These are phyloP conservation scores for Diutina siamensis DNA, from an alignment of 1,139 yeast species.

Conservation along the genomic window DNA sequence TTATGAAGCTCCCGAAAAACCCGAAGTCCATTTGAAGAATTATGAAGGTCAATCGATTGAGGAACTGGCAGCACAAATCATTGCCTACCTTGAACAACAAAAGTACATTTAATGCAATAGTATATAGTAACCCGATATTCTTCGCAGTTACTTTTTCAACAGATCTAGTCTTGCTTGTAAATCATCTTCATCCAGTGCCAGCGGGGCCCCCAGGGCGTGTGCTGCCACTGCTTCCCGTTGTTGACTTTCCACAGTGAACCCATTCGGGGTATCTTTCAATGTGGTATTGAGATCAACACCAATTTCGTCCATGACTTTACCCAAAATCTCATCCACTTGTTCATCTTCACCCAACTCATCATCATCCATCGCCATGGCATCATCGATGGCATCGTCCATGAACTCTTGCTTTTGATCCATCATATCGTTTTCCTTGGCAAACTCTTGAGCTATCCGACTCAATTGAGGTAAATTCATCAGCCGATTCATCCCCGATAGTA, in stretches of 20 bases:
- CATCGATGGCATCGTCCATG: constrained; percentile 97
- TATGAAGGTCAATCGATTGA: constrained; percentile 57
- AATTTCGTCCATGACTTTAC: constrained; percentile 87
- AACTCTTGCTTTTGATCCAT: constrained; percentile 99
- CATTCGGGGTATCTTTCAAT: constrained; percentile 59
- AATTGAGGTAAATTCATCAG: constrained; percentile 86
- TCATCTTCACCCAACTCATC: constrained; percentile 60
- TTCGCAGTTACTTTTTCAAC: constrained; percentile 47
- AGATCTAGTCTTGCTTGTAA: constrained; percentile 82
- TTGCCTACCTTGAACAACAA: constrained; percentile 52
- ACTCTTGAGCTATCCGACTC: constrained; percentile 86
- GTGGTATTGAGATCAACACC: constrained; percentile 75
- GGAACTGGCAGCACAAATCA: constrained; percentile 66
- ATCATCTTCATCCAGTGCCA: constrained; percentile 56
- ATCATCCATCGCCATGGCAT: constrained; percentile 79
- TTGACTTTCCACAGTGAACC: constrained; percentile 20
- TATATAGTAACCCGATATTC: not conserved
- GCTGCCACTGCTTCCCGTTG: constrained; percentile 10
- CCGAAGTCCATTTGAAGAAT: constrained; percentile 76
- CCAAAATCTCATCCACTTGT: constrained; percentile 86
- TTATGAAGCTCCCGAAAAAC: constrained; percentile 77
- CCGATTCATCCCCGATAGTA: constrained; percentile 77
- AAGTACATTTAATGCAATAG: constrained; percentile 25
- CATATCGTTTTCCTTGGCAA: constrained; percentile 84
- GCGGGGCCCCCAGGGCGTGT: constrained; percentile 14